These are phyloP conservation scores for Citrus unshiu DNA, from an alignment of 345 rosid species.

Conservation along the genomic window DNA sequence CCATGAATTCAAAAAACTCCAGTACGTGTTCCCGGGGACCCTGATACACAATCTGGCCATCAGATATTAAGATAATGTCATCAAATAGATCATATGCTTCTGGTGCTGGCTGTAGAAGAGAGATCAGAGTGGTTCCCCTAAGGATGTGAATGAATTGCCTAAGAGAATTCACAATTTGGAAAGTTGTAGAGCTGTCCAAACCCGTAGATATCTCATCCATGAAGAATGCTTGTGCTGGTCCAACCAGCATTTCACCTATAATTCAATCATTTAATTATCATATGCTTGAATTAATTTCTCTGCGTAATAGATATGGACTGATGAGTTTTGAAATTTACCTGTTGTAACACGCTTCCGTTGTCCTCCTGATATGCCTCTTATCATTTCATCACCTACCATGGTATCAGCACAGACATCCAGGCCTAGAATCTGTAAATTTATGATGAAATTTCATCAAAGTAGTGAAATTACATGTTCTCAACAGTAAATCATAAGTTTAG, in stretches of 20 bases:
- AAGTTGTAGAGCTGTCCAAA: conserved; percentile 78
- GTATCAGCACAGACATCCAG: conserved; percentile 66
- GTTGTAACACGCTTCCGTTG: conserved; percentile 80
- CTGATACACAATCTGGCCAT: conserved; percentile 36
- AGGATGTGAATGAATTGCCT: conserved; percentile 58
- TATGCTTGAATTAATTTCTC: neutral
- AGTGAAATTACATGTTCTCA: neutral
- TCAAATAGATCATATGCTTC: conserved; percentile 75
- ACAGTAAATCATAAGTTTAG: neutral
- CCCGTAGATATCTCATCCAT: conserved; percentile 86
- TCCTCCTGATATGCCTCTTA: conserved; percentile 78
- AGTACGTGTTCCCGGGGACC: conserved; percentile 22
- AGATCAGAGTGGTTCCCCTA: conserved; percentile 57
- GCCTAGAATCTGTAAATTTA: conserved; percentile 51
- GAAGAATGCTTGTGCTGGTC: conserved; percentile 48
- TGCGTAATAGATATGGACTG: neutral
- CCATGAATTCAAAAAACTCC: conserved; percentile 21
- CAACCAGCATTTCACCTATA: conserved; percentile 78
- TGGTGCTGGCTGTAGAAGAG: conserved; percentile 87
- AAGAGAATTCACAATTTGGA: conserved; percentile 65
- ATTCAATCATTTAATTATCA: neutral
- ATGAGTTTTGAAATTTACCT: conserved; percentile 27
- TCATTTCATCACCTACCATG: conserved; percentile 64
- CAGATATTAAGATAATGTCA: conserved; percentile 65
- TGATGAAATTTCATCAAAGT: neutral